These are phyloP conservation scores for Arthrinium puccinioides DNA, from an alignment of 2,329 filamentous ascomycete species.

Conservation along the genomic window DNA sequence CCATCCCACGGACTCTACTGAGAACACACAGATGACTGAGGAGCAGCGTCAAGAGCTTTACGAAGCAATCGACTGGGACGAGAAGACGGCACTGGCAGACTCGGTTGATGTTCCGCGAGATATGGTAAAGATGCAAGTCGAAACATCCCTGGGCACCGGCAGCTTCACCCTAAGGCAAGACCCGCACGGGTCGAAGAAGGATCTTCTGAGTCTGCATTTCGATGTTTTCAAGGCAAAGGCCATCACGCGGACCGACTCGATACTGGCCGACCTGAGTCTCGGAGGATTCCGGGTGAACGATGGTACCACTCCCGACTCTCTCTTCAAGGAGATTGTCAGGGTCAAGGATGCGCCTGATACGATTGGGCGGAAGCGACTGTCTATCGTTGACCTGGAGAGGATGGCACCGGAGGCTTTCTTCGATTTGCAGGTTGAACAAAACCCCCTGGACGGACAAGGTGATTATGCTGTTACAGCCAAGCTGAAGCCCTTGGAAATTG, in stretches of 20 bases:
- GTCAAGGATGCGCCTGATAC: constrained; percentile 75
- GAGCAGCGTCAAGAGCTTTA: constrained; percentile 95
- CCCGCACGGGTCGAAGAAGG: constrained; percentile 67
- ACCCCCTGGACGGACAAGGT: constrained; percentile 85
- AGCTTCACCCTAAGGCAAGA: constrained; percentile 91
- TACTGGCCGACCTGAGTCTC: constrained; percentile 80
- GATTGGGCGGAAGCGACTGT: constrained; percentile 38
- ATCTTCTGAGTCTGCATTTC: constrained; percentile 87
- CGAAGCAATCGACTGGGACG: constrained; percentile 96
- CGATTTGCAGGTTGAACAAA: constrained; percentile 85
- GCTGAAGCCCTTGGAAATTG: constrained; percentile 89
- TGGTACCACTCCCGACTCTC: constrained; percentile 82
- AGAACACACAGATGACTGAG: constrained; percentile 85
- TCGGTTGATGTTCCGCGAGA: constrained; percentile 86
- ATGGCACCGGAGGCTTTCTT: constrained; percentile 72
- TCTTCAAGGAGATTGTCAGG: constrained; percentile 91
- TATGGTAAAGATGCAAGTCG: constrained; percentile 85
- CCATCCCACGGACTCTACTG: constrained; percentile 52
- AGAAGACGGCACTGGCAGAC: constrained; percentile 84
- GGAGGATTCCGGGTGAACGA: constrained; percentile 93
- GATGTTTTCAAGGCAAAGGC: constrained; percentile 91
- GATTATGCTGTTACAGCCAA: constrained; percentile 88
- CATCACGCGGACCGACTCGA: constrained; percentile 82
- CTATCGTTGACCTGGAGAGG: constrained; percentile 46
- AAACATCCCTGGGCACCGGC: constrained; percentile 87